Evolutionary conservation across 176 grass and related monocot species (phyloP), one percentile per base, ranked within the genome.

Genomic region (Paspalum notatum): DNA sequence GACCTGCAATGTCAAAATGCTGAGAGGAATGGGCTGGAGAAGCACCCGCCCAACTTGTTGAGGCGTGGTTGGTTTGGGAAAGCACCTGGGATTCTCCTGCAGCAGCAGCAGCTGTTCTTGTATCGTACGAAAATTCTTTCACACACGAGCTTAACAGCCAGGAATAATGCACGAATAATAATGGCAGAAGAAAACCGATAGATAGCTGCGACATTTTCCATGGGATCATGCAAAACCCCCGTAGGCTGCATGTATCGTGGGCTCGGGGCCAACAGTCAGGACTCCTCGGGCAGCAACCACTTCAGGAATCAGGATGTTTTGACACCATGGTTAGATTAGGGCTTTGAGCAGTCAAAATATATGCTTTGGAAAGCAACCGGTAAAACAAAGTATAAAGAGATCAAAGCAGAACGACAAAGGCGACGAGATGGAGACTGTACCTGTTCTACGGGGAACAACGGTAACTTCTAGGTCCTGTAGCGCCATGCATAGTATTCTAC

Each of bases 331-430:
- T 61, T 51, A 75, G 41, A 39, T n/a, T 61, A 5, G 14, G 71
- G 57, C 24, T 69, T 62, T 75, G 48, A 8, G 2, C 55, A 8
- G 79, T 78, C 40, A 87, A 87, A 82, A 76, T 47, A 6, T 72
- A 64, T 39, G 79, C 55, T 17, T 39, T 71, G 65, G 15, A 85
- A 89, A 85, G 64, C 39, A 71, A 72, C 76, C 12, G 76, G 68
- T 70, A 85, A 75, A 89, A 89, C 69, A 84, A 89, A 89, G 76
- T 47, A 13, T 62, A 77, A 81, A 76, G 71, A 45, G 65, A 72
- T 49, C 64, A 75, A 81, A 84, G 63, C 26, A 24, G 14, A 38
- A 56, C 0, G 41, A 46, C 16, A 21, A 65, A 40, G 63, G 55
- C 13, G 45, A 75, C 46, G 46, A 26, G 71, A 75, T 69, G 54